phyloP scores from a whole-genome alignment of 2,329 filamentous ascomycete species.

The Claviceps sp. region DNA sequence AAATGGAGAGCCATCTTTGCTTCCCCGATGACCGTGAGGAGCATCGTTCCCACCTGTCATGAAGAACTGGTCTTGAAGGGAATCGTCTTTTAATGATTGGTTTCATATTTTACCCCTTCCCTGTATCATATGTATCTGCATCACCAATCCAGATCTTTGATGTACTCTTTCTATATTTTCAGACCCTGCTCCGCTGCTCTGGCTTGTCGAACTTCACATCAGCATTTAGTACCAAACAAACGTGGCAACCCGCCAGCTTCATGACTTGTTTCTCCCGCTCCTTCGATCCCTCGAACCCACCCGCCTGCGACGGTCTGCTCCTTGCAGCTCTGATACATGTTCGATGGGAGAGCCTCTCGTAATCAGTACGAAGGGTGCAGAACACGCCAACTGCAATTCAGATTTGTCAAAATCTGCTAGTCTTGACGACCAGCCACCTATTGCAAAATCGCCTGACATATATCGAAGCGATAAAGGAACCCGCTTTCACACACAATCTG shows the following conservation, averaged over 20 bases:
- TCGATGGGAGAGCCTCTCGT: slow-evolving; percentile 29
- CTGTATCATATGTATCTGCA: no score
- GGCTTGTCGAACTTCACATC: no score
- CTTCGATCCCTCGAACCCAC: slow-evolving; percentile 2
- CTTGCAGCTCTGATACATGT: slow-evolving; percentile 16
- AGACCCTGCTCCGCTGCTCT: no score
- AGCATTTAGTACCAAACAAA: no score
- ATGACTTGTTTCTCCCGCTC: background rate
- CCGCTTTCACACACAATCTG: slow-evolving; percentile 23
- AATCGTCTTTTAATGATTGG: no score
- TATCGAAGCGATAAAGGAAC: slow-evolving; percentile 17
- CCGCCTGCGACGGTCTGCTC: slow-evolving; percentile 3
- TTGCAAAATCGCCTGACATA: slow-evolving; percentile 24
- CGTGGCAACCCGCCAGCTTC: background rate
- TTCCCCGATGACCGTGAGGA: no score
- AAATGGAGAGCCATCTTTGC: no score
- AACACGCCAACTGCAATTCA: slow-evolving; percentile 24
- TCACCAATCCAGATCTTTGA: no score
- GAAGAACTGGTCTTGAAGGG: no score
- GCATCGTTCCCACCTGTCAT: no score
- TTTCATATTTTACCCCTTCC: no score
- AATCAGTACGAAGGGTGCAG: slow-evolving; percentile 27
- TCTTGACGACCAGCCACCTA: slow-evolving; percentile 27
- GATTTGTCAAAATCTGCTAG: slow-evolving; percentile 22
- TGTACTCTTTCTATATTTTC: no score